Conservation (phyloP, 768 basidiomycete species). For the Aureoboletus auriporus region DNA sequence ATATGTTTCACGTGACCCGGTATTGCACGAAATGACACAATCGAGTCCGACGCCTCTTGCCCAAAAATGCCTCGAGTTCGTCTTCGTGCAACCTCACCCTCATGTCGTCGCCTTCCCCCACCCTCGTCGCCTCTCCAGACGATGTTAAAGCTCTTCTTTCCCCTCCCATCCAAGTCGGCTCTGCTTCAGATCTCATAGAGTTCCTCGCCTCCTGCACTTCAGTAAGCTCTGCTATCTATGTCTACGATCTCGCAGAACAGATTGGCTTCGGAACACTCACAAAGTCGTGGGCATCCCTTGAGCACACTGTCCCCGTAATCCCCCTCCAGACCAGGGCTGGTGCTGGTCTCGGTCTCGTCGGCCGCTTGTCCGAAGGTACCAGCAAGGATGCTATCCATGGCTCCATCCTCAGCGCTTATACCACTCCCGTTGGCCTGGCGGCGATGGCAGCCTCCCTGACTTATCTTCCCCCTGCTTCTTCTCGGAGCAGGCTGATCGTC, state of each 20-base stretch:
- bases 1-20: slow-evolving; percentile 24
- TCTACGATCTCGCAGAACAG: slow-evolving; percentile 83
- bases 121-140: slow-evolving; percentile 33
- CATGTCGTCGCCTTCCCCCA: slow-evolving; percentile 28
- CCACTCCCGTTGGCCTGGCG: slow-evolving; percentile 78
- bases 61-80: not conserved
- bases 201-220: slow-evolving; percentile 54
- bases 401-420: slow-evolving; percentile 71
- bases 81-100: not conserved
- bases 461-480: slow-evolving; percentile 60
- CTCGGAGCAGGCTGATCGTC: slow-evolving; percentile 67
- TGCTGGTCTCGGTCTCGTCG: slow-evolving; percentile 76
- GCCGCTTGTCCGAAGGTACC: slow-evolving; percentile 75
- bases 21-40: slow-evolving; percentile 30
- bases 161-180: slow-evolving; percentile 13
- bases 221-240: slow-evolving; percentile 64
- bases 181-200: slow-evolving; percentile 66
- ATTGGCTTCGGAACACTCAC: slow-evolving; percentile 76
- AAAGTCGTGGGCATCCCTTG: slow-evolving; percentile 53
- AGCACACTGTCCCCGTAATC: slow-evolving; percentile 51
- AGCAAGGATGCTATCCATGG: slow-evolving; percentile 60
- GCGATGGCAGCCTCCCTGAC: slow-evolving; percentile 77
- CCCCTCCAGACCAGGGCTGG: slow-evolving; percentile 80
- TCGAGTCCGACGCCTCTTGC: slow-evolving; percentile 22
- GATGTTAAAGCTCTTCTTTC: slow-evolving; percentile 21